A percentile compares a stretch with the other conserved stretches of the same genome.
These are phyloP conservation scores for Ophiognomonia clavigignenti-juglandacearum DNA, from an alignment of 2,329 filamentous ascomycete species.

Conservation along the genomic window DNA sequence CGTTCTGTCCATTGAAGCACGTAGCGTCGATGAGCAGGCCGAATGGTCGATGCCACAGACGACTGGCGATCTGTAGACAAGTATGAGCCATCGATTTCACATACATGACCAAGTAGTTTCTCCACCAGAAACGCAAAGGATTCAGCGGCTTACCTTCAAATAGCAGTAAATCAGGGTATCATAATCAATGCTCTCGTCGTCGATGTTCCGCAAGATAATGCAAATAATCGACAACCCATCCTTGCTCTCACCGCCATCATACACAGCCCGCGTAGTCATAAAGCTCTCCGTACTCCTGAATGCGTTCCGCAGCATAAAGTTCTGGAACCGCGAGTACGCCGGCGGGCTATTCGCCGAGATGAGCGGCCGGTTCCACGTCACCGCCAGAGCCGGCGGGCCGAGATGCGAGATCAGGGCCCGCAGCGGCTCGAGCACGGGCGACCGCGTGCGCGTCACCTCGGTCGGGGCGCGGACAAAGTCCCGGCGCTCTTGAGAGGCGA, in stretches of 20 bases:
- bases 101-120: too few species aligned
- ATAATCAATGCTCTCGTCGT: slow-evolving; percentile 59
- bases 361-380: slow-evolving; percentile 64
- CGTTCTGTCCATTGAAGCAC: slow-evolving; percentile 61
- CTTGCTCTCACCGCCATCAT: slow-evolving; percentile 68
- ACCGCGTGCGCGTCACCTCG: slow-evolving; percentile 45
- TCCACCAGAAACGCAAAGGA: neutral
- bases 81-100: too few species aligned
- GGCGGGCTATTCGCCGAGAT: slow-evolving; percentile 60
- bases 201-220: slow-evolving; percentile 63
- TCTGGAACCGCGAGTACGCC: slow-evolving; percentile 63
- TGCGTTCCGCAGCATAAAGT: slow-evolving; percentile 68
- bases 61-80: slow-evolving; percentile 54
- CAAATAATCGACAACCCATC: slow-evolving; percentile 66
- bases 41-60: slow-evolving; percentile 66
- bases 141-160: slow-evolving; percentile 49
- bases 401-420: slow-evolving; percentile 60
- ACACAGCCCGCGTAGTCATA: slow-evolving; percentile 59
- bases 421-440: slow-evolving; percentile 55
- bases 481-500: slow-evolving; percentile 55
- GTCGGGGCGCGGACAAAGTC: slow-evolving; percentile 51
- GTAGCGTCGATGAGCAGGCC: slow-evolving; percentile 65
- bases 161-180: slow-evolving; percentile 64
- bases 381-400: slow-evolving; percentile 61
- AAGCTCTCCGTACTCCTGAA: slow-evolving; percentile 62